Evolutionary conservation across 2,329 filamentous ascomycete genomes (phyloP).

Genomic region (Beauveria sp.): DNA sequence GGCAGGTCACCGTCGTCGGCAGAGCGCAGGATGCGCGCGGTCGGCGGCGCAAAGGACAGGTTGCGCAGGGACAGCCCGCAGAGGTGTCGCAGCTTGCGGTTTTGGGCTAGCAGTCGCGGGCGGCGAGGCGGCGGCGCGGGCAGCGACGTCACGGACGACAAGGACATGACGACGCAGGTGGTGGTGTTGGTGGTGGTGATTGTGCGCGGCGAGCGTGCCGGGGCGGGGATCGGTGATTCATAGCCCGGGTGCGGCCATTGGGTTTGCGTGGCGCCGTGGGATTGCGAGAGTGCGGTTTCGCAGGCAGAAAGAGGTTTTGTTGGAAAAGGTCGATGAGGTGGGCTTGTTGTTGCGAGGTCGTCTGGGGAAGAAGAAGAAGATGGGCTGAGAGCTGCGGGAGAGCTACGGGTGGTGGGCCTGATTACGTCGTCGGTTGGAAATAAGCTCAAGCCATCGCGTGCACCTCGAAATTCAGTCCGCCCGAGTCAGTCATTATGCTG

Average conservation of each 20-base stretch:
- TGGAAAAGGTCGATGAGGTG: not conserved
- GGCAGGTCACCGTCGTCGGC: conserved; percentile 69
- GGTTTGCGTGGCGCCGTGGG: not conserved
- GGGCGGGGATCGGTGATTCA: not conserved
- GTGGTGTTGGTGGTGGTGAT: not conserved
- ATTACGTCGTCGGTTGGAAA: conserved; percentile 2
- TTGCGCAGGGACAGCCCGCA: conserved; percentile 84
- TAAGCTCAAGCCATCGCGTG: not conserved
- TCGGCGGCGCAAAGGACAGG: conserved; percentile 56
- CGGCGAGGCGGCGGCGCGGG: conserved; percentile 30
- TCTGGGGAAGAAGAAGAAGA: not conserved
- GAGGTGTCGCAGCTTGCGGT: conserved; percentile 81
- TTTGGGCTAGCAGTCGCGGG: conserved; percentile 58
- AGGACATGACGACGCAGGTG: conserved; percentile 21
- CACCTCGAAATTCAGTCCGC: not conserved
- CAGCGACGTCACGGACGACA: conserved; percentile 15
- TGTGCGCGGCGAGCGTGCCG: not conserved
- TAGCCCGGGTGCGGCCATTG: conserved; percentile 8
- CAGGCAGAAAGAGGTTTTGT: not conserved
- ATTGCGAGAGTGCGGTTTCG: not conserved
- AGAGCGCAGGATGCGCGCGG: conserved; percentile 45
- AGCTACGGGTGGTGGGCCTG: not conserved
- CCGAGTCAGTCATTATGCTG: no score
- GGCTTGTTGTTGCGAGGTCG: not conserved
- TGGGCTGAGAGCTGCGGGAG: not conserved